Evolutionary conservation across 1,139 yeast genomes (phyloP).

Genomic region (Eremothecium gossypii): DNA sequence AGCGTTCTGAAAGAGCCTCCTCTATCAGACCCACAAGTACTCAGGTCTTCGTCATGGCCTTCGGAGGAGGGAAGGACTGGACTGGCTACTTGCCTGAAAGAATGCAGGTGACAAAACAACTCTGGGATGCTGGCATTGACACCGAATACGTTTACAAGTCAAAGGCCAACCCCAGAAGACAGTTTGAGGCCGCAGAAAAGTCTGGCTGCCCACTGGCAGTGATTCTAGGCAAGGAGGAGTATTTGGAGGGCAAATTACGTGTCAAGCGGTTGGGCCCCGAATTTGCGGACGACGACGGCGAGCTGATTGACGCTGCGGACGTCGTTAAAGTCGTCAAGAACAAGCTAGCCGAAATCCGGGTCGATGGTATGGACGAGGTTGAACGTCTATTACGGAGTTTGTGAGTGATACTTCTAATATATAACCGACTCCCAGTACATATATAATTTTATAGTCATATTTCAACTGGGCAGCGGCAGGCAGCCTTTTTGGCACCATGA

Average conservation of each 20-base stretch:
- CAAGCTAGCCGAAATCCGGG: constrained; percentile 38
- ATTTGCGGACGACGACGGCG: constrained; percentile 83
- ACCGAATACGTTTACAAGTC: constrained; percentile 85
- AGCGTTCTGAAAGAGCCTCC: constrained; percentile 51
- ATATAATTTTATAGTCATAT: neutral
- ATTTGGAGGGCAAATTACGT: constrained; percentile 62
- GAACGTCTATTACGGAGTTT: constrained; percentile 52
- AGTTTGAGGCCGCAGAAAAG: constrained; percentile 95
- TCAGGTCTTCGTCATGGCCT: constrained; percentile 92
- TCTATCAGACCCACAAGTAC: constrained; percentile 74
- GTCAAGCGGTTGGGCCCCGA: constrained; percentile 85
- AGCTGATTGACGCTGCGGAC: constrained; percentile 52
- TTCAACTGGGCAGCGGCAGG: neutral
- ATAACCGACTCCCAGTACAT: neutral
- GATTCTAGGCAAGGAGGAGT: constrained; percentile 92
- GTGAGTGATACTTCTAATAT: constrained; percentile 16
- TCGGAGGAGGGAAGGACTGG: constrained; percentile 97
- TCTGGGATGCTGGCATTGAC: constrained; percentile 86
- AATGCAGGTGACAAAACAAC: constrained; percentile 68
- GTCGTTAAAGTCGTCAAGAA: constrained; percentile 47
- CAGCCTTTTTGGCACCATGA: constrained; percentile 1
- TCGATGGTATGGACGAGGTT: constrained; percentile 42
- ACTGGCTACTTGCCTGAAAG: constrained; percentile 85
- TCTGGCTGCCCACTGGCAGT: constrained; percentile 87
- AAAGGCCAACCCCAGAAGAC: constrained; percentile 90